Evolutionary conservation across 176 grass and related monocot species (phyloP), one percentile per base, ranked within the genome.

Genomic region (Alloteropsis semialata): DNA sequence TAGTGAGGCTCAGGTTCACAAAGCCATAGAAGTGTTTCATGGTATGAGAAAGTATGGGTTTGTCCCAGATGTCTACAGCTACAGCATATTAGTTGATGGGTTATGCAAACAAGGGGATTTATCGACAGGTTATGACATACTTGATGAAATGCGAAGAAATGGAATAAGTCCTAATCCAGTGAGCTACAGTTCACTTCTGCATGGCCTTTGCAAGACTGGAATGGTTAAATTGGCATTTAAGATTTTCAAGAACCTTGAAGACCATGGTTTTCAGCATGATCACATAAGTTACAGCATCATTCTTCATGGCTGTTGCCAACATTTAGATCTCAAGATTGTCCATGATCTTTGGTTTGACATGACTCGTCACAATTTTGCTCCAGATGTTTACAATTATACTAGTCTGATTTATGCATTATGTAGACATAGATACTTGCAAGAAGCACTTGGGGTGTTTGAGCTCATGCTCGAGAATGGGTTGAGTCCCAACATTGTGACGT

Each of bases 371-470:
- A 53, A 85, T 85, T 87, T 90, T 48, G 18, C 56, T 70, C 83
- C 81, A 78, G 86, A 93, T 89, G 80, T 84, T 80, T 92, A 90
- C 63, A 56, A 76, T 54, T 93, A 88, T 74, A 94, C 95, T 17
- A 97, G 81, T 75, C 73, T 91, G 19, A 87, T 97, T 21, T 94
- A 92, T 84, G 88, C 72, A 74, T 91, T 49, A 50, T 72, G 44
- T 72, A 49, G 44, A 78, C 84, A 90, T 76, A 80, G 90, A 76
- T 86, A 74, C 82, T 76, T 97, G 21, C 57, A 89, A 53, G 83
- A 92, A 82, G 90, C 92, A 69, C 65, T 91, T 28, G 49, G 63
- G 22, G 48, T 88, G 53, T 92, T 97, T 77, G 74, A 92, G 62
- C 66, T 80, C 63, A 94, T 92, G 87, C 69, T 94, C 77, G 80